Evolutionary conservation across 2,329 filamentous ascomycete genomes (phyloP).

Genomic region (Monascus ruber): DNA sequence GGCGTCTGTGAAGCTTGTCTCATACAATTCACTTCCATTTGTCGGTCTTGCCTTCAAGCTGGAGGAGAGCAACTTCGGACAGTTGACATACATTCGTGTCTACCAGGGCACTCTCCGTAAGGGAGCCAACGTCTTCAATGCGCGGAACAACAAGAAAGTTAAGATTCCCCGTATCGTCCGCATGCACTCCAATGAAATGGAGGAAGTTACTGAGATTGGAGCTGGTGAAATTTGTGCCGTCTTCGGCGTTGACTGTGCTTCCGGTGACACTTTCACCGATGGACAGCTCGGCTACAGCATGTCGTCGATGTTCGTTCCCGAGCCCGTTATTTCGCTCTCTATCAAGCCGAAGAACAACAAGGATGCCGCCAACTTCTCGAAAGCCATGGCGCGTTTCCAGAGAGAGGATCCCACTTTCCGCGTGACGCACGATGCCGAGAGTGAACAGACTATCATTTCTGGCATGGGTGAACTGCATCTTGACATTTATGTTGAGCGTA

Average conservation of each 20-base stretch:
- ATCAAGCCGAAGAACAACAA: slow-evolving; percentile 93
- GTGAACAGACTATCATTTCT: slow-evolving; percentile 92
- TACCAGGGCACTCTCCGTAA: slow-evolving; percentile 89
- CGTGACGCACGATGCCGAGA: slow-evolving; percentile 82
- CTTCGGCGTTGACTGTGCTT: slow-evolving; percentile 95
- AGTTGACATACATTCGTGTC: slow-evolving; percentile 95
- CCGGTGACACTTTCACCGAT: slow-evolving; percentile 96
- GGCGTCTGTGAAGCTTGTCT: slow-evolving; percentile 71
- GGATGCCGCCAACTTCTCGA: slow-evolving; percentile 88
- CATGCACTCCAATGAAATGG: slow-evolving; percentile 99
- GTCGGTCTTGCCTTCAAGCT: slow-evolving; percentile 97
- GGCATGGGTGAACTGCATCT: slow-evolving; percentile 97
- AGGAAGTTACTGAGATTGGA: slow-evolving; percentile 83
- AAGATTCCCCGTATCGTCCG: slow-evolving; percentile 94
- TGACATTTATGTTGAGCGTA: slow-evolving; percentile 94
- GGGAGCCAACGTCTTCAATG: slow-evolving; percentile 85
- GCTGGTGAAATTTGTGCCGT: slow-evolving; percentile 98
- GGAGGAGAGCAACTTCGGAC: slow-evolving; percentile 96
- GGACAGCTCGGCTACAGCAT: slow-evolving; percentile 86
- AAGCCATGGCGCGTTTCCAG: slow-evolving; percentile 98
- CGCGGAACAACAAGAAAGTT: slow-evolving; percentile 87
- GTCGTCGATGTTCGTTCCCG: slow-evolving; percentile 94
- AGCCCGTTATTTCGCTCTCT: slow-evolving; percentile 94
- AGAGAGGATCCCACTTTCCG: slow-evolving; percentile 97
- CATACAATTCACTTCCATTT: slow-evolving; percentile 87